These are phyloP conservation scores for Wickerhamomyces canadensis DNA, from an alignment of 805 yeast genomes.

Conservation along the genomic window DNA sequence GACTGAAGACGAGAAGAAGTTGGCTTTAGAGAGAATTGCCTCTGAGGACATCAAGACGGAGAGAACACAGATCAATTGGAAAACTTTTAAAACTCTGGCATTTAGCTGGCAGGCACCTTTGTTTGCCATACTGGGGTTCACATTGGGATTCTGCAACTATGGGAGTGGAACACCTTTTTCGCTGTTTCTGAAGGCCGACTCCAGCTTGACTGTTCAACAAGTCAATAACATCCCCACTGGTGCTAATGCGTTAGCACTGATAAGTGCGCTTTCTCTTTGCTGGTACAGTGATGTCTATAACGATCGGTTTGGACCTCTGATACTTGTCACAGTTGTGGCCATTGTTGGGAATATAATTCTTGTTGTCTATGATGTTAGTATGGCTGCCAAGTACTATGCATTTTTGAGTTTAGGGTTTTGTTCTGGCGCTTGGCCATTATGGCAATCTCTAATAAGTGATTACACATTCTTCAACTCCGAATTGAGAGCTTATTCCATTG, in stretches of 20 bases:
- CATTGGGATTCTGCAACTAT: neutral
- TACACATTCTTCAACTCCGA: slow-evolving; percentile 11
- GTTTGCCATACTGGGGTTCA: neutral
- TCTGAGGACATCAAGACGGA: neutral
- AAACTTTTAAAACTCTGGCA: neutral
- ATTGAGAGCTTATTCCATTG: slow-evolving; percentile 13
- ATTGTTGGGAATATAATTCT: slow-evolving; percentile 14
- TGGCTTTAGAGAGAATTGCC: slow-evolving; percentile 6
- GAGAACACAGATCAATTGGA: neutral
- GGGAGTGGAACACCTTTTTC: neutral
- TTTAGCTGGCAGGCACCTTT: slow-evolving; percentile 1
- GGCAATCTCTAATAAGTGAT: slow-evolving; percentile 16
- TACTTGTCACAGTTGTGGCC: slow-evolving; percentile 6
- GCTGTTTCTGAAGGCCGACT: slow-evolving; percentile 1
- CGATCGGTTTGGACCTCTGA: neutral
- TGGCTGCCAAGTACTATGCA: slow-evolving; percentile 16
- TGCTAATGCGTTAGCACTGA: slow-evolving; percentile 5
- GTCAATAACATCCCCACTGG: slow-evolving; percentile 11
- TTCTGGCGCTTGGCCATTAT: slow-evolving; percentile 12
- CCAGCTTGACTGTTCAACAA: slow-evolving; percentile 5
- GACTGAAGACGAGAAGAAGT: slow-evolving; percentile 21
- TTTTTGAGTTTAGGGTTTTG: slow-evolving; percentile 16
- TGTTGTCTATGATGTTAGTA: slow-evolving; percentile 17
- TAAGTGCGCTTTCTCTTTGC: slow-evolving; percentile 1
- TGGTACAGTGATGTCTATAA: slow-evolving; percentile 4